Conservation (phyloP, 805 yeast genomes). For the Candida gorgasii region DNA sequence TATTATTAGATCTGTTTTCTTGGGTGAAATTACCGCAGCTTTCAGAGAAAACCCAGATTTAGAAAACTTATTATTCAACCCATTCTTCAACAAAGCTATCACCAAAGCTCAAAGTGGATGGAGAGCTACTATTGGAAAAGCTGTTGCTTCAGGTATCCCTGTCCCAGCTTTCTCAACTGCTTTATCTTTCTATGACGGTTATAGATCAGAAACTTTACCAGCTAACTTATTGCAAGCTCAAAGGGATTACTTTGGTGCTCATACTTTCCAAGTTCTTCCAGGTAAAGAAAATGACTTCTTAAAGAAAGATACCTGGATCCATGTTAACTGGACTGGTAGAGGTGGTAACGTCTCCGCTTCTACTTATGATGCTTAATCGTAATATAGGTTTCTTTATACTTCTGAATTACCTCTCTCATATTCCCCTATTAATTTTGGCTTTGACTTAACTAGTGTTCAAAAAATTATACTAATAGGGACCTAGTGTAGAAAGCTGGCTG, state of each 20-base stretch:
- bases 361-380: constrained; percentile 79
- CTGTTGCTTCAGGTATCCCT: constrained; percentile 88
- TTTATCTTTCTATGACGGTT: constrained; percentile 96
- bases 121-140: constrained; percentile 83
- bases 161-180: constrained; percentile 98
- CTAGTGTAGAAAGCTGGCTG: too few relatives aligned
- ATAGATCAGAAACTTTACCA: constrained; percentile 93
- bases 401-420: neutral
- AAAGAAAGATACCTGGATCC: constrained; percentile 82
- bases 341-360: constrained; percentile 98
- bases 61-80: constrained; percentile 93
- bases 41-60: constrained; percentile 90
- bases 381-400: constrained; percentile 1
- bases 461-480: too few relatives aligned
- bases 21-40: constrained; percentile 95
- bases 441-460: too few relatives aligned
- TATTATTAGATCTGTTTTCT: constrained; percentile 97
- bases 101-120: constrained; percentile 93
- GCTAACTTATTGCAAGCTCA: constrained; percentile 99
- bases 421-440: too few relatives aligned
- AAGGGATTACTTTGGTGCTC: constrained; percentile 99
- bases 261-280: constrained; percentile 94
- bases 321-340: constrained; percentile 98
- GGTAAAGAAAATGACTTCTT: constrained; percentile 73
- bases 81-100: constrained; percentile 90